Evolutionary conservation across 2,329 filamentous ascomycete genomes (phyloP).

Genomic region (Ascochyta fabae): DNA sequence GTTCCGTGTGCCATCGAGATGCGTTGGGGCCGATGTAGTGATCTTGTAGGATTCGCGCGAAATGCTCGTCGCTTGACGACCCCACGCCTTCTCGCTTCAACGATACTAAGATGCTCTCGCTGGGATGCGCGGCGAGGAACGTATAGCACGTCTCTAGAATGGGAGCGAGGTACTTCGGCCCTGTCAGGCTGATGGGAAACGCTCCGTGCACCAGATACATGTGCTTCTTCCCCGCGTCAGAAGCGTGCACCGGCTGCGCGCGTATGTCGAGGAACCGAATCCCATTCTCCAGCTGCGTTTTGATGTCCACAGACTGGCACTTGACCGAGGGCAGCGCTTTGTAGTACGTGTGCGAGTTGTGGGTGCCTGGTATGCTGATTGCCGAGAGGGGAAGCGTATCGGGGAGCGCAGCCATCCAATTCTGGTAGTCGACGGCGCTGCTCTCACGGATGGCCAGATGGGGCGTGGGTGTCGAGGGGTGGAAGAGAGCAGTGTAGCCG

Average conservation of each 20-base stretch:
- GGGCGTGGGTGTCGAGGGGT: slow-evolving; percentile 52
- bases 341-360: slow-evolving; percentile 89
- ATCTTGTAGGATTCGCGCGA: slow-evolving; percentile 74
- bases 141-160: slow-evolving; percentile 73
- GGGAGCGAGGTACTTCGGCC: slow-evolving; percentile 77
- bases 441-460: slow-evolving; percentile 41
- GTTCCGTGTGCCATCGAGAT: slow-evolving; percentile 76
- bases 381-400: slow-evolving; percentile 76
- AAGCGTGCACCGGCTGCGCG: slow-evolving; percentile 69
- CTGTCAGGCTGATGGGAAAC: slow-evolving; percentile 86
- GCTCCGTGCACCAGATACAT: slow-evolving; percentile 86
- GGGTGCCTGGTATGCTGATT: slow-evolving; percentile 91
- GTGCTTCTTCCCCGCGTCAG: slow-evolving; percentile 66
- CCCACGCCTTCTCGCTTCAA: slow-evolving; percentile 92
- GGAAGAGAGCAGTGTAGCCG: slow-evolving; percentile 53
- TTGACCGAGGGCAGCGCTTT: slow-evolving; percentile 88
- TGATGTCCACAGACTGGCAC: slow-evolving; percentile 82
- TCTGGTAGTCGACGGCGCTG: slow-evolving; percentile 62
- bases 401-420: slow-evolving; percentile 82
- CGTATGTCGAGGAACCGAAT: slow-evolving; percentile 94
- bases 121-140: slow-evolving; percentile 79
- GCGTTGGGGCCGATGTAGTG: slow-evolving; percentile 69
- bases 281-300: slow-evolving; percentile 83
- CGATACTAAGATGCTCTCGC: slow-evolving; percentile 83
- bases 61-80: slow-evolving; percentile 76